These are phyloP conservation scores for Aspergillus nanangensis DNA, from an alignment of 495 filamentous ascomycete genomes.

Conservation along the genomic window DNA sequence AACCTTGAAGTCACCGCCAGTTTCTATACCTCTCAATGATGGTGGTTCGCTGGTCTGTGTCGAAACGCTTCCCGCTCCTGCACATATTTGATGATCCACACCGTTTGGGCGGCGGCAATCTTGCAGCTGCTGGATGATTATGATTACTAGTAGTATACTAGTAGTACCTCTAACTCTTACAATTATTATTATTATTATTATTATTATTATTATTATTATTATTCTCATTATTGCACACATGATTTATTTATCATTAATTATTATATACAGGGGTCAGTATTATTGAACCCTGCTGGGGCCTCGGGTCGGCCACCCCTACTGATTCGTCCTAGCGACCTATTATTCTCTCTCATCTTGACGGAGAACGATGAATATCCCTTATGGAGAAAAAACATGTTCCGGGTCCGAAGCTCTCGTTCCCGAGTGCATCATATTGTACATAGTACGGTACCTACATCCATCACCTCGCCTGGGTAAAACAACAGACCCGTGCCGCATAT, in stretches of 20 bases:
- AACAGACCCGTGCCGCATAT: not conserved
- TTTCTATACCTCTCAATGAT: not conserved
- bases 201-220: not conserved
- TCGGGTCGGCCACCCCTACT: too few species aligned
- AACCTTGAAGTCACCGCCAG: conserved; percentile 15
- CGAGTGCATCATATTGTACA: not conserved
- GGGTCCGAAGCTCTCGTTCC: not conserved
- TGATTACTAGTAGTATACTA: not conserved
- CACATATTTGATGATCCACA: conserved; percentile 18
- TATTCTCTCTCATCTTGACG: too few species aligned
- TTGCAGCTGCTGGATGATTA: conserved; percentile 11
- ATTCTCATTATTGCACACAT: too few species aligned
- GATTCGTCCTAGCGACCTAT: too few species aligned
- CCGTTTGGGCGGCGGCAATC: conserved; percentile 19
- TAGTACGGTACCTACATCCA: not conserved
- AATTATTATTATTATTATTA: not conserved
- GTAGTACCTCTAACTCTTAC: not conserved
- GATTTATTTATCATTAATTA: too few species aligned
- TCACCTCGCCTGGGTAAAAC: not conserved
- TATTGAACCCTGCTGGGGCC: too few species aligned
- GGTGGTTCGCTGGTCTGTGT: conserved; percentile 12
- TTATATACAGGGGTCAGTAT: too few species aligned
- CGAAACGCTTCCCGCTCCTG: conserved; percentile 16
- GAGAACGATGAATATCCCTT: not conserved
- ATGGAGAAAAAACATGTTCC: not conserved